Conservation (phyloP, 495 filamentous ascomycete species). For the Terfezia claveryi region DNA sequence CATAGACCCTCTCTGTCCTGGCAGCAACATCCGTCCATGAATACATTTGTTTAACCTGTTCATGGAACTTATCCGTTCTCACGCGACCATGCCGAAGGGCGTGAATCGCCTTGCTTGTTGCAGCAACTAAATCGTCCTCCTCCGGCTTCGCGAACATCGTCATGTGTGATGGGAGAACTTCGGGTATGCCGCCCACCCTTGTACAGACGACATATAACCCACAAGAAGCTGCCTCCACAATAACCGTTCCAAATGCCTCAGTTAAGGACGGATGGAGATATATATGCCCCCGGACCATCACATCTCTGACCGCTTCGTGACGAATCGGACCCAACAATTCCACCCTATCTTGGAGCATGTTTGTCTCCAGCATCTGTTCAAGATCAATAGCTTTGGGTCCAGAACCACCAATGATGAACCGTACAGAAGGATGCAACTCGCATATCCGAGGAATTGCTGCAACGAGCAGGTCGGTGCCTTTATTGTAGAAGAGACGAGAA, state of each 20-base stretch:
- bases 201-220: conserved; percentile 93
- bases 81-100: conserved; percentile 62
- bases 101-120: conserved; percentile 62
- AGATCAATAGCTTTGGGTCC: conserved; percentile 93
- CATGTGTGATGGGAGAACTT: conserved; percentile 85
- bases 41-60: conserved; percentile 94
- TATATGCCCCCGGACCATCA: conserved; percentile 95
- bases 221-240: conserved; percentile 89
- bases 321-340: conserved; percentile 77
- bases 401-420: conserved; percentile 88
- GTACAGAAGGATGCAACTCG: conserved; percentile 68
- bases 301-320: conserved; percentile 89
- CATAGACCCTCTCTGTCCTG: conserved; percentile 83
- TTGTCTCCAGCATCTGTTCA: conserved; percentile 90
- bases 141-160: conserved; percentile 83
- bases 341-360: conserved; percentile 84
- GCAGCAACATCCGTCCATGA: conserved; percentile 87
- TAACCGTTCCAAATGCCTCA: conserved; percentile 91
- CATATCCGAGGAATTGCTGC: conserved; percentile 86
- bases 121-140: conserved; percentile 69
- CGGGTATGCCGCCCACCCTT: conserved; percentile 85
- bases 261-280: conserved; percentile 89
- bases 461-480: conserved; percentile 85
- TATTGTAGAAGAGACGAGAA: conserved; percentile 95
- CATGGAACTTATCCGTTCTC: conserved; percentile 81